phyloP scores from a whole-genome alignment of 139 green algal species.

The Prasinococcaceae sp. region DNA sequence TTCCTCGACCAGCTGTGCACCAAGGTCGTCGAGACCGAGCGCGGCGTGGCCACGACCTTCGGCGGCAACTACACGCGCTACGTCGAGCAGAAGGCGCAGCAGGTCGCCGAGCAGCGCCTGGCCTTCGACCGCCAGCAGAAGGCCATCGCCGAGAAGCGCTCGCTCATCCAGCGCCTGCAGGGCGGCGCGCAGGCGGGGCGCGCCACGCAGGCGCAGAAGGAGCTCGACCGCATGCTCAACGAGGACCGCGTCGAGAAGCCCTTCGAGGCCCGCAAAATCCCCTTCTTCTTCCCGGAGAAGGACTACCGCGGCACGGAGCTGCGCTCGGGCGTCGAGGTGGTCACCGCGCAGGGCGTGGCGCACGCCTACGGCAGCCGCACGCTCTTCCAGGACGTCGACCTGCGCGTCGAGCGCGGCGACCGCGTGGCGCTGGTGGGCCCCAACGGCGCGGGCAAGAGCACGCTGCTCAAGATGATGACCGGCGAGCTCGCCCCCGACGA shows the following conservation, averaged over 20 bases:
- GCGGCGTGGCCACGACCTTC: slow-evolving; percentile 69
- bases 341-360: slow-evolving; percentile 32
- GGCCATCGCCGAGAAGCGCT: slow-evolving; percentile 65
- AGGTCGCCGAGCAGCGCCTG: slow-evolving; percentile 13
- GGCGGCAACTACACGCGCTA: slow-evolving; percentile 76
- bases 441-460: slow-evolving; percentile 87
- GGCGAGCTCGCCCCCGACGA: slow-evolving; percentile 57
- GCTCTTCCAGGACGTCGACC: slow-evolving; percentile 39
- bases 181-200: slow-evolving; percentile 53
- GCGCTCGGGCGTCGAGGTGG: slow-evolving; percentile 16
- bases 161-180: slow-evolving; percentile 50
- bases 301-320: no score
- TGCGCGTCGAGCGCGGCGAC: slow-evolving; percentile 82
- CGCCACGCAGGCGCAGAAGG: slow-evolving; percentile 75
- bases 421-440: slow-evolving; percentile 90
- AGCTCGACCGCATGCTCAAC: slow-evolving; percentile 59
- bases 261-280: slow-evolving; percentile 44
- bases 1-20: slow-evolving; percentile 88
- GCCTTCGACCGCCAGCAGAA: slow-evolving; percentile 66
- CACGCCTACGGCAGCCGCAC: slow-evolving; percentile 69
- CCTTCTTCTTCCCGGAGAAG: slow-evolving; percentile 30
- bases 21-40: slow-evolving; percentile 94
- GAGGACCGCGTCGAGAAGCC: slow-evolving; percentile 36
- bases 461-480: slow-evolving; percentile 88
- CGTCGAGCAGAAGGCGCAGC: slow-evolving; percentile 24